Conservation (phyloP, 768 basidiomycete species). For the Candolleomyces efflorescens region DNA sequence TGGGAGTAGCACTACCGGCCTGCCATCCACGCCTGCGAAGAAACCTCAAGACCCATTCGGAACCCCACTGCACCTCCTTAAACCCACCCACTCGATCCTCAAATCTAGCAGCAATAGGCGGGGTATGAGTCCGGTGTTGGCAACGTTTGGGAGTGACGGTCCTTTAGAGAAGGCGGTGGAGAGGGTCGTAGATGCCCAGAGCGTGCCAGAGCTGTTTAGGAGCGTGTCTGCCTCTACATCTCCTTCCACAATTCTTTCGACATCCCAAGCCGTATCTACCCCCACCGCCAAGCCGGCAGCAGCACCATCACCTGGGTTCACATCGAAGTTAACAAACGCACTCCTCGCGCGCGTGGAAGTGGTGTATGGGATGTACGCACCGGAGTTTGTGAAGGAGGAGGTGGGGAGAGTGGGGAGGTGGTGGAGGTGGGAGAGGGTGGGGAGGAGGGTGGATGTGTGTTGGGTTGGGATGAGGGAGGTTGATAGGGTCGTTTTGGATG, state of each 20-base stretch:
- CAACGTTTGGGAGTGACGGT: conserved; percentile 41
- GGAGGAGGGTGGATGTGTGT: conserved; percentile 47
- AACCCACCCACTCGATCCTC: conserved; percentile 41
- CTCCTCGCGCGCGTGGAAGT: not conserved
- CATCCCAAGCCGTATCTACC: too few relatives aligned
- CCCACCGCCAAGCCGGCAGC: too few relatives aligned
- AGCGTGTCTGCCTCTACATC: conserved; percentile 5
- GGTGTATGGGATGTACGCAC: conserved; percentile 21
- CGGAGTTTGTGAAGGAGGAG: conserved; percentile 23
- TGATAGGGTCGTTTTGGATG: conserved; percentile 58
- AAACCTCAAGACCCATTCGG: conserved; percentile 5
- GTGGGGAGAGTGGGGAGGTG: conserved; percentile 31
- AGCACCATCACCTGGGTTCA: not conserved
- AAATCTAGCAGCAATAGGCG: conserved; percentile 20
- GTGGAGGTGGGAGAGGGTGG: conserved; percentile 56
- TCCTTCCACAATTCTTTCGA: too few relatives aligned
- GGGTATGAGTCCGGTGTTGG: conserved; percentile 44
- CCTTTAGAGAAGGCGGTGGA: conserved; percentile 46
- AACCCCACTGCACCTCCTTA: conserved; percentile 35
- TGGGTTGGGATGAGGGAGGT: conserved; percentile 55
- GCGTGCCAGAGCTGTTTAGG: conserved; percentile 18
- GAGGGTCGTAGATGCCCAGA: conserved; percentile 19
- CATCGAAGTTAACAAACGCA: not conserved
- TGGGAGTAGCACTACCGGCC: too few relatives aligned
- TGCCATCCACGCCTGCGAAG: too few relatives aligned